Evolutionary conservation across 2,329 filamentous ascomycete species (phyloP), one percentile per base, ranked within the genome.

Genomic region (Cryoendolithus antarcticus): DNA sequence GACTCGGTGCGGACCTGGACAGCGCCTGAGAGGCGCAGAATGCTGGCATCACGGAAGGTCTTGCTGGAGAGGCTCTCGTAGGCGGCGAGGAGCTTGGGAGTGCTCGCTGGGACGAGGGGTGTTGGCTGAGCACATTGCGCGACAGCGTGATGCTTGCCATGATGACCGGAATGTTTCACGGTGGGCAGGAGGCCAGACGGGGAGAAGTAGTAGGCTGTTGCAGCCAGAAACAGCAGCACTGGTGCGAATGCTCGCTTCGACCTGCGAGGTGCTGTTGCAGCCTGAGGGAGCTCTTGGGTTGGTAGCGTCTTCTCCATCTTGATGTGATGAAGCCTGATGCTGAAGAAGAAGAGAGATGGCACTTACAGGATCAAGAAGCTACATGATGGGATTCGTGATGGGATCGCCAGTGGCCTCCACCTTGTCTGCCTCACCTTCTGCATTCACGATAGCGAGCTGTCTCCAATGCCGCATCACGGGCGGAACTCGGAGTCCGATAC

Each of bases 1-100:
- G 65, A 72, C 32, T 75, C 58, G 0, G 71, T 69, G 1, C 69
- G 66, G 32, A 77, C 65, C 40, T 66, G 63, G 9, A 77, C 73
- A 4, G 77, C 66, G 5, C 65, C 66, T 12, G 72, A 70, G 41
- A 74, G 67, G 2, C 71, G 64, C 32, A 60, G 47, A 30, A 73
- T 55, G 4, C 56, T 56, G 6, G 46, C 49, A 37, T 57, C 56
- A 9, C 50, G 43, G 50, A 60, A 61, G 15, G 43, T 42, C 12
- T 46, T 30, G 1, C 49, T 57, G 24, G 47, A 51, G 35, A 61
- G 37, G 45, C 49, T 52, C n/a, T 54, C 49, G 43, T 50, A 58
- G 37, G 53, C 48, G 10, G 51, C 41, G 4, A 54, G 40, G 30
- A 61, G 46, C 30, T 45, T 41, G 6, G 51, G 50, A 35, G 48